Conservation (phyloP, 2,329 filamentous ascomycete species). For the Fusarium haematococcum region DNA sequence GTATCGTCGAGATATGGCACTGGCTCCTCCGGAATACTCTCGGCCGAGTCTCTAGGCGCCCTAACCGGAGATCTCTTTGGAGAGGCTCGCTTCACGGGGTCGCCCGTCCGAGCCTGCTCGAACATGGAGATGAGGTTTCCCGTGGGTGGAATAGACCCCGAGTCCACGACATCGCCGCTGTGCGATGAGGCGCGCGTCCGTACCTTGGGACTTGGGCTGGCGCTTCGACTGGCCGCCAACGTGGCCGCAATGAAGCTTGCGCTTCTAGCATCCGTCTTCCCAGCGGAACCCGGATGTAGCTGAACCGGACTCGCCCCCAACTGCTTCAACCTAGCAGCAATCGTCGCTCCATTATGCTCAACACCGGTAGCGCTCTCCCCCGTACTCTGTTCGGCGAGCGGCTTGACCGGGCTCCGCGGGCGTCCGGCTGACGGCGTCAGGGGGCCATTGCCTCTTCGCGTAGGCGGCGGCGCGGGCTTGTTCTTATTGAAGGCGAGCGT, state of each 20-base stretch:
- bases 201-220: conserved; percentile 51
- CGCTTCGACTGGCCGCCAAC: conserved; percentile 66
- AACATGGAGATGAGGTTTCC: conserved; percentile 76
- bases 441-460: conserved; percentile 52
- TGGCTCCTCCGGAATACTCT: conserved; percentile 28
- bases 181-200: conserved; percentile 43
- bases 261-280: conserved; percentile 57
- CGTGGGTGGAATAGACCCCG: conserved; percentile 70
- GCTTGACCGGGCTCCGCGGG: conserved; percentile 40
- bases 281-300: conserved; percentile 29
- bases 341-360: conserved; percentile 37
- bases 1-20: neutral
- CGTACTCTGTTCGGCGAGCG: conserved; percentile 53
- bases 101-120: conserved; percentile 61
- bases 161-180: conserved; percentile 55
- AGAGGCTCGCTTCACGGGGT: conserved; percentile 51
- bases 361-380: conserved; percentile 48
- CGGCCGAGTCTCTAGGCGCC: conserved; percentile 12
- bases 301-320: conserved; percentile 35
- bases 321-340: conserved; percentile 42
- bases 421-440: conserved; percentile 55
- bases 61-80: conserved; percentile 35
- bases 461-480: conserved; percentile 41
- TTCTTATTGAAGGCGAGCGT: conserved; percentile 65
- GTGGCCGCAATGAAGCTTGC: conserved; percentile 69